Base-by-base conservation (phyloP, 306 rosid genomes). In the Parietaria judaica region DNA sequence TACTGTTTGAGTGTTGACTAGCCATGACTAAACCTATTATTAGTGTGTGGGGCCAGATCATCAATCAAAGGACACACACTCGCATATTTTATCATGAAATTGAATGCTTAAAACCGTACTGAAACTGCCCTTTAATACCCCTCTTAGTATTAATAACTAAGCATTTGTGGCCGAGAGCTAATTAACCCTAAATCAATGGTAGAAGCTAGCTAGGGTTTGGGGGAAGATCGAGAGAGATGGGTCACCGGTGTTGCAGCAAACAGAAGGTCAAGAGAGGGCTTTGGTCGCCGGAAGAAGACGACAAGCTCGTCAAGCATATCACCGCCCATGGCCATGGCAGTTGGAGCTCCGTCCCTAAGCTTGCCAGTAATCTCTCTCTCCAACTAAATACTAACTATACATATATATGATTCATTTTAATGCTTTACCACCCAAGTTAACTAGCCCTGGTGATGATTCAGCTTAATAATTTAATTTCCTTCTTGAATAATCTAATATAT, bases 281-380 rank as follows among this genome's bases (percentile, higher is more conserved):
- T 14, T 81, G 86, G 86, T 81, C 86, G 4, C 86, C 86, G 16
- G 86, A 81, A 68, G 86, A 81, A 74, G 86, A 77, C 63, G 80
- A 78, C 49, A 81, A 72, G 74, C 86, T 81, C 67, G 37, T 60
- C 61, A 59, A 16, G 58, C 80, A 71, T 46, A 72, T 81, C 58
- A 77, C 80, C 47, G 65, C 64, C 31, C 72, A 63, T 11, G 78
- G 83, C 64, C 83, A 74, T 72, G 86, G 78, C 65, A 78, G 80
- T 58, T 81, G 83, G 83, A 81, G 86, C 56, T 78, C 86, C 68
- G 72, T 81, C 51, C 86, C 86, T 52, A 81, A 74, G 35, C 78
- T 74, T 17, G 86, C 86, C 17, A 83, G 86, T 79, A 52, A 14
- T 58, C 12, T 58, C 43, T 36, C 36, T 59, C 37, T 39, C 36